These are phyloP conservation scores for Solanum arcanum DNA, from an alignment of 257 asterid species.

Conservation along the genomic window DNA sequence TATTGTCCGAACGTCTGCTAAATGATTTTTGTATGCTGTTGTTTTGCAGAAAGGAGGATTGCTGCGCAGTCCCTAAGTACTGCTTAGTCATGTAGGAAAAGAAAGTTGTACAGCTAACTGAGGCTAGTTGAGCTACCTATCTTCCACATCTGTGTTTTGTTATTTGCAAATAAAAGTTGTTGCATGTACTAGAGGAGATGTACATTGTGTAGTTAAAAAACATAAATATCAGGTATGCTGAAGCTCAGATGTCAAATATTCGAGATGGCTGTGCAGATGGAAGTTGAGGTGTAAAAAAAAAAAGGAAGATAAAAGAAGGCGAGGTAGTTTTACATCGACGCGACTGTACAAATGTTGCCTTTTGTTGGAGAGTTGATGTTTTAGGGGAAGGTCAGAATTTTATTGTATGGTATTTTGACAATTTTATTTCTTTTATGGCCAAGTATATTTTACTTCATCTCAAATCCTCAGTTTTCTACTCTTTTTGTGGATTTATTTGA, in stretches of 20 bases:
- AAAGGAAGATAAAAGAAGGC: conserved; percentile 6
- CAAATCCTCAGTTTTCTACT: background rate
- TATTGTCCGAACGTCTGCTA: background rate
- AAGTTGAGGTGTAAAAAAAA: conserved; percentile 13
- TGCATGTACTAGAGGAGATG: conserved; percentile 33
- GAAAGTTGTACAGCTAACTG: conserved; percentile 70
- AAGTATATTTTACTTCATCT: background rate
- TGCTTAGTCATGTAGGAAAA: conserved; percentile 25
- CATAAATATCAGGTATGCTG: conserved; percentile 17
- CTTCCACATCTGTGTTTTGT: background rate
- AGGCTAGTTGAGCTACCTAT: conserved; percentile 64
- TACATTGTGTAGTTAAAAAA: conserved; percentile 30
- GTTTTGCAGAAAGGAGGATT: conserved; percentile 45
- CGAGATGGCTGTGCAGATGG: conserved; percentile 27
- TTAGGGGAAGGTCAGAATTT: conserved; percentile 8
- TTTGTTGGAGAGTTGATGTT: conserved; percentile 18
- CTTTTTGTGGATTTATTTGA: background rate
- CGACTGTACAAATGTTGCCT: conserved; percentile 25
- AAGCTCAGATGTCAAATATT: conserved; percentile 22
- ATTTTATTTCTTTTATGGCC: conserved; percentile 1
- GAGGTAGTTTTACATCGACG: conserved; percentile 16
- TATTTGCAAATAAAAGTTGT: conserved; percentile 30
- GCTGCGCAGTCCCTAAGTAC: conserved; percentile 27
- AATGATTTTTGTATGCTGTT: background rate
- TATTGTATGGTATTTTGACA: conserved; percentile 13